These are phyloP conservation scores for Calocybe gangraenosa DNA, from an alignment of 768 basidiomycete genomes.

Conservation along the genomic window DNA sequence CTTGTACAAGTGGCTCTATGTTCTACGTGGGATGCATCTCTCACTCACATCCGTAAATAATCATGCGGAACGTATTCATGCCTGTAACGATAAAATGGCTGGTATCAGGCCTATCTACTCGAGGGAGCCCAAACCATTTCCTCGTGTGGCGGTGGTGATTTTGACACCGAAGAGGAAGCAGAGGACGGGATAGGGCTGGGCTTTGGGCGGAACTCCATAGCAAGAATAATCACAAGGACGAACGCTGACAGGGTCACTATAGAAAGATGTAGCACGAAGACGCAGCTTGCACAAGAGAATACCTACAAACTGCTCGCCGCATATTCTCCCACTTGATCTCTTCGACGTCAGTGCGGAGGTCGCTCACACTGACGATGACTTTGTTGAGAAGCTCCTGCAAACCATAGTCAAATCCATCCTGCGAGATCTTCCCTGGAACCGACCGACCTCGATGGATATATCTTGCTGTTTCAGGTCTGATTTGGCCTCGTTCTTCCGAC, in stretches of 20 bases:
- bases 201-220: constrained; percentile 63
- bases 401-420: background rate
- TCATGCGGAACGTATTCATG: too few relatives aligned
- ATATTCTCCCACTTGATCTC: constrained; percentile 89
- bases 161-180: constrained; percentile 12
- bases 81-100: too few relatives aligned
- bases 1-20: constrained; percentile 30
- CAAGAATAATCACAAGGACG: constrained; percentile 61
- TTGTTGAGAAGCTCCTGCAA: constrained; percentile 71
- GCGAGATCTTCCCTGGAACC: constrained; percentile 10
- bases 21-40: constrained; percentile 31
- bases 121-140: constrained; percentile 25
- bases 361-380: constrained; percentile 67
- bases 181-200: constrained; percentile 16
- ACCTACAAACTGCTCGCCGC: constrained; percentile 75
- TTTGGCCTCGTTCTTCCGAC: constrained; percentile 86
- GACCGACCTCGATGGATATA: constrained; percentile 81
- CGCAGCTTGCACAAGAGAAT: background rate
- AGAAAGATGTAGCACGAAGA: constrained; percentile 3
- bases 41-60: too few relatives aligned
- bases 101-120: too few relatives aligned
- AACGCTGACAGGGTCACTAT: constrained; percentile 63
- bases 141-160: constrained; percentile 28
- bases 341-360: constrained; percentile 76
- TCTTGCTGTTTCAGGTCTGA: constrained; percentile 81